These are phyloP conservation scores for Closterium sp. DNA, from an alignment of 139 green algal species.

Conservation along the genomic window DNA sequence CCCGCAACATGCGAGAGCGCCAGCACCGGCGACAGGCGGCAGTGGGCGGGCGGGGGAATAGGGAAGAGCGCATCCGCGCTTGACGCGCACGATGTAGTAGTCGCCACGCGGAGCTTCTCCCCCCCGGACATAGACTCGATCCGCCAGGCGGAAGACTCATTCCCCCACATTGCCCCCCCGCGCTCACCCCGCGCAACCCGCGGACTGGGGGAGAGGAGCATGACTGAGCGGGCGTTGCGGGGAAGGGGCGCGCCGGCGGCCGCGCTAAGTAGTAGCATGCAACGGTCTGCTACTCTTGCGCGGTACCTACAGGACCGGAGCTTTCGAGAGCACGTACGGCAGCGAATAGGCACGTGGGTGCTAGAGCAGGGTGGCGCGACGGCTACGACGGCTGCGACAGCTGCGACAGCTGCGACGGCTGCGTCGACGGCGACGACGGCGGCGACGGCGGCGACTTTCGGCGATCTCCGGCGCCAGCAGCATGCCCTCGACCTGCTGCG, in stretches of 20 bases:
- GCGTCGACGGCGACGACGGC: not conserved
- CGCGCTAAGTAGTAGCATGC: not conserved
- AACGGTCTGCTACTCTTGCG: not conserved
- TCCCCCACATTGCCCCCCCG: not conserved
- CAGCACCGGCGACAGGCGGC: not conserved
- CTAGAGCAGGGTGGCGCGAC: not conserved
- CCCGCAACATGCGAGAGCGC: not conserved
- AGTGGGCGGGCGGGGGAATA: not conserved
- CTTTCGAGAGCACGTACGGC: not conserved
- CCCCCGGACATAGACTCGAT: no score
- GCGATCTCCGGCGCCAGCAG: not conserved
- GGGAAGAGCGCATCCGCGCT: not conserved
- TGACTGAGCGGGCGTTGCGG: not conserved
- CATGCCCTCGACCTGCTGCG: not conserved
- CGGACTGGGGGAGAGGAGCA: not conserved
- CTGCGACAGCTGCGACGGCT: not conserved
- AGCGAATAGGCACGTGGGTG: not conserved
- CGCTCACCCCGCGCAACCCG: not conserved
- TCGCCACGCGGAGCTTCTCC: not conserved
- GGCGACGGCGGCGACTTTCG: not conserved
- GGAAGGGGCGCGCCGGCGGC: not conserved
- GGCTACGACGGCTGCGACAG: not conserved
- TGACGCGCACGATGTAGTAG: not conserved
- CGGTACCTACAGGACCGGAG: not conserved
- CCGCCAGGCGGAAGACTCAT: not conserved